Evolutionary conservation across 2,329 filamentous ascomycete genomes (phyloP).

Genomic region (Fusarium tanahbumbuense): DNA sequence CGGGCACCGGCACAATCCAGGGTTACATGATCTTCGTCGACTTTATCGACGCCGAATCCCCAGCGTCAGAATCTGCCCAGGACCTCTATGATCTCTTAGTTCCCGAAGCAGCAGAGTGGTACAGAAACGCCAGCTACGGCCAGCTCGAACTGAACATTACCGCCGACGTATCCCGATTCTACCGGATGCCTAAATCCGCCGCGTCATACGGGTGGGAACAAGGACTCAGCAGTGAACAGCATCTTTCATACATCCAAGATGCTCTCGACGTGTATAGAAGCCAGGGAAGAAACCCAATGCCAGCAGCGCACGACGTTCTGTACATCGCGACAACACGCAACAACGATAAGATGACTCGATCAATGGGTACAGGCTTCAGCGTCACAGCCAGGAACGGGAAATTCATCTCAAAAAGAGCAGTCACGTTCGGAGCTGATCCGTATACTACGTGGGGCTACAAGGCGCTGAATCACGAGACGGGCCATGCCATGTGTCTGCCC

Average conservation of each 20-base stretch:
- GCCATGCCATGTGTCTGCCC: conserved; percentile 54
- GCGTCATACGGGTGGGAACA: conserved; percentile 43
- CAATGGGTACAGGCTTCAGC: conserved; percentile 16
- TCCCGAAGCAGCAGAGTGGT: conserved; percentile 29
- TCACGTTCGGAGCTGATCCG: conserved; percentile 50
- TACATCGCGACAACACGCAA: conserved; percentile 29
- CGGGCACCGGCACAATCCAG: conserved; percentile 47
- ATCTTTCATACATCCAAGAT: conserved; percentile 28
- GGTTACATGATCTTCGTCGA: conserved; percentile 55
- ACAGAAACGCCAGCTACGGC: conserved; percentile 43
- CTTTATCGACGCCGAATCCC: conserved; percentile 45
- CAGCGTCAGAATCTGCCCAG: conserved; percentile 38
- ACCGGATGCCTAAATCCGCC: conserved; percentile 44
- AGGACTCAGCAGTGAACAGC: conserved; percentile 4
- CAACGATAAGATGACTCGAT: conserved; percentile 7
- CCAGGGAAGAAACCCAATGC: conserved; percentile 2
- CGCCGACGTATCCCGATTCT: conserved; percentile 38
- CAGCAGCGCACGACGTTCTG: conserved; percentile 21
- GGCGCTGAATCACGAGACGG: conserved; percentile 54
- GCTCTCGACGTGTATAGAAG: conserved; percentile 25
- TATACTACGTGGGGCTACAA: conserved; percentile 50
- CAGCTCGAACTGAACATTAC: conserved; percentile 40
- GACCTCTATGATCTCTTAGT: conserved; percentile 34
- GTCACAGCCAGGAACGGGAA: not conserved
- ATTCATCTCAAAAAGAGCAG: conserved; percentile 40